Evolutionary conservation across 1,284 basidiomycete species (phyloP).

Genomic region (Sanghuangporus baumii): DNA sequence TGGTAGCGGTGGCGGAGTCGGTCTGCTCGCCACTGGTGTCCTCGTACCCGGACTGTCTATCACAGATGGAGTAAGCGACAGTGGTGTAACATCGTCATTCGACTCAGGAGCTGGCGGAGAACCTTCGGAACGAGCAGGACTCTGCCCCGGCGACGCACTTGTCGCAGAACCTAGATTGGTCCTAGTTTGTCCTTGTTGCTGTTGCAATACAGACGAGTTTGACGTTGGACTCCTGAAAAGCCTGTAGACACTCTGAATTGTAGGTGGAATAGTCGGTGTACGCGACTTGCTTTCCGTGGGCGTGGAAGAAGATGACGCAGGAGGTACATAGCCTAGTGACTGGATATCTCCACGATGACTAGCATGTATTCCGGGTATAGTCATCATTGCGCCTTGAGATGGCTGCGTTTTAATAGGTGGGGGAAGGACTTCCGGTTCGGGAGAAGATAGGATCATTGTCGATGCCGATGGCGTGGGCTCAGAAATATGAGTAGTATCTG

Average conservation of each 20-base stretch:
- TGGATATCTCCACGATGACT: conserved; percentile 74
- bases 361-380: conserved; percentile 74
- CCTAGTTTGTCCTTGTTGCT: conserved; percentile 24
- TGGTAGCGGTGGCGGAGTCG: conserved; percentile 52
- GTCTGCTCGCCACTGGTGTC: conserved; percentile 22
- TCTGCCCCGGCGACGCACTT: conserved; percentile 23
- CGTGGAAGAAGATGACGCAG: conserved; percentile 31
- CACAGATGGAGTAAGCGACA: conserved; percentile 9
- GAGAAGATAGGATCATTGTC: not conserved
- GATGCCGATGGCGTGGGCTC: not conserved
- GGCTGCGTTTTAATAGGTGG: conserved; percentile 65
- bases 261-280: conserved; percentile 28
- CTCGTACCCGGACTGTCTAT: conserved; percentile 10
- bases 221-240: conserved; percentile 54
- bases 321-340: conserved; percentile 69
- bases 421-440: conserved; percentile 26
- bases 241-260: conserved; percentile 64
- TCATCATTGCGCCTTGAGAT: conserved; percentile 64
- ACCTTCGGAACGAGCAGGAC: not conserved
- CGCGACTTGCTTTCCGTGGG: conserved; percentile 40
- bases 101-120: conserved; percentile 15
- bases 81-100: conserved; percentile 17
- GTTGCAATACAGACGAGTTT: conserved; percentile 18
- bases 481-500: conserved; percentile 3
- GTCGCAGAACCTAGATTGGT: conserved; percentile 23